Percentiles rank a stretch among this genome's conserved stretches.
Evolutionary conservation across 2,329 filamentous ascomycete genomes (phyloP).

Genomic region (Botrytis sinoallii): DNA sequence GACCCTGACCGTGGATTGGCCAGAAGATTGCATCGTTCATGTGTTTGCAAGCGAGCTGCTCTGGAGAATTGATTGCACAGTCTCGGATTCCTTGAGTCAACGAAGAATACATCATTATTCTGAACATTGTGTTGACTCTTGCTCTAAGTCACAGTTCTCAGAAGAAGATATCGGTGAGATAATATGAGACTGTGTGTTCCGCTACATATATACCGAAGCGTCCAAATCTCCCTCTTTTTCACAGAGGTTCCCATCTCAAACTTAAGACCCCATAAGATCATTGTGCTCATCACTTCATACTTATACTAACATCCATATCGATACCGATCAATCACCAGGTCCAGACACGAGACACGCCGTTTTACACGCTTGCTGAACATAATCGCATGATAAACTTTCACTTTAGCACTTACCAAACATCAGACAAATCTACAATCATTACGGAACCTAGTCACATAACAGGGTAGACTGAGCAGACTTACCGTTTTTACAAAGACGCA

Average conservation of each 20-base stretch:
- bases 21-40: not conserved
- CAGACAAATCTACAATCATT: not conserved
- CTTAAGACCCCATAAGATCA: not conserved
- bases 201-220: too few relatives aligned
- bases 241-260: too few relatives aligned
- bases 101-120: not conserved
- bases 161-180: not conserved
- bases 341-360: rapidly evolving
- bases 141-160: not conserved
- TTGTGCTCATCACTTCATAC: not conserved
- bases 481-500: not conserved
- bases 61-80: not conserved
- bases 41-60: not conserved
- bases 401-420: not conserved
- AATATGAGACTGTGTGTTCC: too few relatives aligned
- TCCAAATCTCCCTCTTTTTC: too few relatives aligned
- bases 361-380: not conserved
- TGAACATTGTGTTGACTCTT: not conserved
- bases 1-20: not conserved
- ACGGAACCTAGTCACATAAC: not conserved
- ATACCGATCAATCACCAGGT: not conserved
- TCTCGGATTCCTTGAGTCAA: not conserved
- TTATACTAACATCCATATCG: rapidly evolving
- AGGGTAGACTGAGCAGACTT: rapidly evolving
- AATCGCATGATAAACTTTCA: not conserved